Conservation (phyloP, 805 yeast genomes). For the Brettanomyces sp. region DNA sequence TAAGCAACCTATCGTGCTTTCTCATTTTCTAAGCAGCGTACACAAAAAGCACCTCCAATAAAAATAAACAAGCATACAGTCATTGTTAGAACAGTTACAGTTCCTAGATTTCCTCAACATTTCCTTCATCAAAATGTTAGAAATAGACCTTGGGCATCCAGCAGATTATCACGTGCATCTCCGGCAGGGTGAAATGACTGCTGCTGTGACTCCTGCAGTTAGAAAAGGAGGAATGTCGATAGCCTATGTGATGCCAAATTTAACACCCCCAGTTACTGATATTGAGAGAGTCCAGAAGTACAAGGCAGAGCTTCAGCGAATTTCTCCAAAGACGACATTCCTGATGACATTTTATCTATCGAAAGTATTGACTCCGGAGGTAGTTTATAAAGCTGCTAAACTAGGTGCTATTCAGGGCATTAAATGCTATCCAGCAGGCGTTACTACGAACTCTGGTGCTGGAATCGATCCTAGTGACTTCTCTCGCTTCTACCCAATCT, state of each 20-base stretch:
- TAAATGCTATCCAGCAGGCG: slow-evolving; percentile 98
- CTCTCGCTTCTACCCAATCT: slow-evolving; percentile 78
- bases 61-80: too few species aligned
- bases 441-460: slow-evolving; percentile 87
- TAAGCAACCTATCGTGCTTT: too few species aligned
- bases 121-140: background rate
- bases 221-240: slow-evolving; percentile 84
- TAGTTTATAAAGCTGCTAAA: slow-evolving; percentile 69
- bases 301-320: slow-evolving; percentile 47
- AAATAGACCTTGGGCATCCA: slow-evolving; percentile 54
- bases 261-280: slow-evolving; percentile 85
- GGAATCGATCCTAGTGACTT: slow-evolving; percentile 95
- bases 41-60: background rate
- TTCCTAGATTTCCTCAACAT: background rate
- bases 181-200: slow-evolving; percentile 91
- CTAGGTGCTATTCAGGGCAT: slow-evolving; percentile 70
- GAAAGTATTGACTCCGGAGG: slow-evolving; percentile 73
- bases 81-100: background rate
- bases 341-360: slow-evolving; percentile 85
- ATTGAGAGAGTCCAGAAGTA: slow-evolving; percentile 64
- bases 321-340: slow-evolving; percentile 79
- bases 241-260: slow-evolving; percentile 93
- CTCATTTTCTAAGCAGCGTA: background rate
- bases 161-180: slow-evolving; percentile 96
- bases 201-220: slow-evolving; percentile 82